These are phyloP conservation scores for Phytophthora constricta DNA, from an alignment of 352 stramenopile genomes.

Conservation along the genomic window DNA sequence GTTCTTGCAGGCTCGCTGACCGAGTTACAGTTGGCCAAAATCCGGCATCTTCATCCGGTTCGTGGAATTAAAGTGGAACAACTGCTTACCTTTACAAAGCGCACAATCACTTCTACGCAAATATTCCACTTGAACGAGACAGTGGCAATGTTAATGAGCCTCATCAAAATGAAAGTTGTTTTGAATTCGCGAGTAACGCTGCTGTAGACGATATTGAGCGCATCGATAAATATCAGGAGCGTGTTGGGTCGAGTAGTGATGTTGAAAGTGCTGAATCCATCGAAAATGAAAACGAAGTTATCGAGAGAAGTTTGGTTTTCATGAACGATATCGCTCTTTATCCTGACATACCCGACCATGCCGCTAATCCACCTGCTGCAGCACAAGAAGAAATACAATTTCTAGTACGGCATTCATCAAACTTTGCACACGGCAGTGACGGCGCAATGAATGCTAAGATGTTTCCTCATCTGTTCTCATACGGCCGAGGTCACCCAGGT, in stretches of 20 bases:
- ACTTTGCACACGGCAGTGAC: background rate
- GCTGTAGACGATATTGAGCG: background rate
- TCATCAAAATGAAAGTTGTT: background rate
- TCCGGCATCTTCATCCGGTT: background rate
- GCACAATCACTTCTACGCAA: background rate
- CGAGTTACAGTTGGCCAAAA: background rate
- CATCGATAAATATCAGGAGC: background rate
- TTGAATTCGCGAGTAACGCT: background rate
- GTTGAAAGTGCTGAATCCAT: background rate
- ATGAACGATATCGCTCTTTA: background rate
- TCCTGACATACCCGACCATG: background rate
- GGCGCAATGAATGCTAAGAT: conserved; percentile 12
- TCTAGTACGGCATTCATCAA: conserved; percentile 8
- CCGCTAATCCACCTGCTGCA: background rate
- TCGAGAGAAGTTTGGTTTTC: conserved; percentile 7
- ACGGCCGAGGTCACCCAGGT: background rate
- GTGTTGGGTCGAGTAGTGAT: background rate
- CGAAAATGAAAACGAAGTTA: conserved; percentile 6
- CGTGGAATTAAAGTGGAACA: background rate
- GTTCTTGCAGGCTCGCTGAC: background rate
- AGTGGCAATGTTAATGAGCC: background rate
- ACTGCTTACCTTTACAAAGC: conserved; percentile 3
- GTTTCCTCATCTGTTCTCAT: conserved; percentile 17
- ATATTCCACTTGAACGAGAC: background rate
- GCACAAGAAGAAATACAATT: too few species aligned